A percentile compares a stretch with the other conserved stretches of the same genome.
These are phyloP conservation scores for Tuber aestivum DNA, from an alignment of 495 filamentous ascomycete species.

Conservation along the genomic window DNA sequence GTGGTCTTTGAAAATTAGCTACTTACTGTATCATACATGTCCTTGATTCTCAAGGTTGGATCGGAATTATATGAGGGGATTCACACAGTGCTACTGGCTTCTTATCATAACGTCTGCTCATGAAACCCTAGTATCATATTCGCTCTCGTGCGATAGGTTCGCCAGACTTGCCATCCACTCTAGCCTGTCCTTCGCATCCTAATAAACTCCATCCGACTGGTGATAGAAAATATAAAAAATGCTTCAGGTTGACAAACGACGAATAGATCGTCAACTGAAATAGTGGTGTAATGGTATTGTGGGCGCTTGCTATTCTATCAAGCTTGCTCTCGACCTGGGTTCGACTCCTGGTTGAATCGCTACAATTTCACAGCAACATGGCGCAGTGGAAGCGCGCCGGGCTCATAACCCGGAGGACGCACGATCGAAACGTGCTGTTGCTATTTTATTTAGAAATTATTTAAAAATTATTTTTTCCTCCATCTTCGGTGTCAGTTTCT, in stretches of 20 bases:
- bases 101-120: too few species aligned
- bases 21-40: not conserved
- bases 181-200: not conserved
- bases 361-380: conserved; percentile 45
- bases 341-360: conserved; percentile 38
- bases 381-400: conserved; percentile 55
- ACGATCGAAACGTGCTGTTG: conserved; percentile 53
- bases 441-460: too few species aligned
- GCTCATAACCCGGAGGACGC: conserved; percentile 55
- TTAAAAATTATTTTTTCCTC: conserved; percentile 4
- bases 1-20: not conserved
- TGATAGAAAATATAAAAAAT: too few species aligned
- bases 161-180: not conserved
- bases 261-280: conserved; percentile 7
- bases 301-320: conserved; percentile 29
- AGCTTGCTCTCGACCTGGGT: conserved; percentile 34
- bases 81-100: too few species aligned
- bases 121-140: too few species aligned
- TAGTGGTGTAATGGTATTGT: conserved; percentile 39
- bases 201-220: not conserved
- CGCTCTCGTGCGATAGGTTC: too few species aligned
- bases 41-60: not conserved
- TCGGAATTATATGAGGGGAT: too few species aligned
- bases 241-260: not conserved
- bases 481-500: not conserved